Evolutionary conservation across 768 basidiomycete species (phyloP), one percentile per base, ranked within the genome.

Genomic region (Pluteus cervinus): DNA sequence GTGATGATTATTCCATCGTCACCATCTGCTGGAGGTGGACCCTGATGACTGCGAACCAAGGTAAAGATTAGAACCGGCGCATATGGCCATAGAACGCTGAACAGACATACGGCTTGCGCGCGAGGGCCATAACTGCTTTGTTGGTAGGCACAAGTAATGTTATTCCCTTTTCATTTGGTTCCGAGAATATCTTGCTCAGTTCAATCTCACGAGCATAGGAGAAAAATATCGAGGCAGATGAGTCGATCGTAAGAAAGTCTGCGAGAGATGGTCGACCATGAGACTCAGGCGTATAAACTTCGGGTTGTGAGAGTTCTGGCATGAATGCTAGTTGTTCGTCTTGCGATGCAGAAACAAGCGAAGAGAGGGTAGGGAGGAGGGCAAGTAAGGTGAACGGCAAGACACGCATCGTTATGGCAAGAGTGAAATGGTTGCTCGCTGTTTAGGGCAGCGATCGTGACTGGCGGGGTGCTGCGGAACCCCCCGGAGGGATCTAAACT

Each of bases 131-230:
- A 11, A 92, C 77, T 7, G 88, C 90, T 56, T 82, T 86, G 58
- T 94, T 92, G 17, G 84, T 86, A 1, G 90, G 90, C 4, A 81
- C 88, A 29, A 94, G 69, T 7, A 93, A 36, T 0, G 88, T 88
- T 38, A 64, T 57, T n/a, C n/a, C n/a, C 5, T 57, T 64, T 2
- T 51, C 39, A n/a, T 39, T 39, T 5, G 52, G 38, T 23, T 68
- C 60, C 12, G 56, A 52, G 34, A 90, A 71, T 7, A 66, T 62
- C 21, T 53, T 50, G 52, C 78, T 80, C n/a, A 81, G 47, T 46
- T 75, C 67, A 2, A 79, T 63, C 50, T 88, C 86, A 5, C 86
- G 71, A 4, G 85, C 82, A 54, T 90, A 90, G 0, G 82, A 78
- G 54, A 79, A 88, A 67, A 87, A 91, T 36, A 91, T 90, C 26